Evolutionary conservation across 2,329 filamentous ascomycete species (phyloP).

Genomic region (Pestalotiopsis sp.): DNA sequence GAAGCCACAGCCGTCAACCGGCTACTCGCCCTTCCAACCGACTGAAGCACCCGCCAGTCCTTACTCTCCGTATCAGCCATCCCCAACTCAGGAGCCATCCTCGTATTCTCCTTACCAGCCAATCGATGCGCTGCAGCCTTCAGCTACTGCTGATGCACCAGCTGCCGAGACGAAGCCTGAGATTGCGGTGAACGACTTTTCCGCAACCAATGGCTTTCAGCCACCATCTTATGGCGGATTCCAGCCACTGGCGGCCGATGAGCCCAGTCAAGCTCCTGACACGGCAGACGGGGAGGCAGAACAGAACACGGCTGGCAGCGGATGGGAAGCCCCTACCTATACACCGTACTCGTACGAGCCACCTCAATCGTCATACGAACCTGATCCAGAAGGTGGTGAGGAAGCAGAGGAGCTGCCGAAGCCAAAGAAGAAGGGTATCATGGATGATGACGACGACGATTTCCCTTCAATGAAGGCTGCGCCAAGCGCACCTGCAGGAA

Average conservation of each 20-base stretch:
- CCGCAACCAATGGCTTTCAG: conserved; percentile 38
- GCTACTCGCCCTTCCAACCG: conserved; percentile 19
- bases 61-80: background rate
- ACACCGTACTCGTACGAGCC: conserved; percentile 62
- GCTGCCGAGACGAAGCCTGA: conserved; percentile 16
- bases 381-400: conserved; percentile 50
- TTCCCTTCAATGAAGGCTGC: conserved; percentile 47
- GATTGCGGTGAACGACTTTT: conserved; percentile 14
- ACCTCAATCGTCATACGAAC: conserved; percentile 51
- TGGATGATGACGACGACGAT: conserved; percentile 80
- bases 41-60: conserved; percentile 5
- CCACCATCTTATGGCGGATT: conserved; percentile 50
- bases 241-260: conserved; percentile 45
- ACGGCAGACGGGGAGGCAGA: conserved; percentile 28
- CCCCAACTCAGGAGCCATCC: background rate
- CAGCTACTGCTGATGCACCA: conserved; percentile 13
- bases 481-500: conserved; percentile 45
- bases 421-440: conserved; percentile 74
- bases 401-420: conserved; percentile 51
- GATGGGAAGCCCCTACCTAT: conserved; percentile 65
- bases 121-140: conserved; percentile 20
- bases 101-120: conserved; percentile 30
- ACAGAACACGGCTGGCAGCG: conserved; percentile 29
- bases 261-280: conserved; percentile 28
- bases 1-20: conserved; percentile 20